Evolutionary conservation across 148 eudicot genomes (phyloP).

Genomic region (Nepenthes mirabilis): DNA sequence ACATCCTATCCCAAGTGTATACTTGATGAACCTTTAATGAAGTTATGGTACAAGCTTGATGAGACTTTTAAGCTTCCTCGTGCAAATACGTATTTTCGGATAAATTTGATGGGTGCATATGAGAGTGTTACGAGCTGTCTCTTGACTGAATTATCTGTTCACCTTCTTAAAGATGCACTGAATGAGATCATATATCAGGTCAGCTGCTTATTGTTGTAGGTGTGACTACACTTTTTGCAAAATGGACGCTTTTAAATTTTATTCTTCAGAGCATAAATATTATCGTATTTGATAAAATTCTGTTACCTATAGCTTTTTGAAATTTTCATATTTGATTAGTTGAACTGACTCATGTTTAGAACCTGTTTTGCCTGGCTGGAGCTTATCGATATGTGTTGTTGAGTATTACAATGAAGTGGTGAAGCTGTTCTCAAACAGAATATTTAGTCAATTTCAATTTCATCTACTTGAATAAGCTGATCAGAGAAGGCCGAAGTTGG

Average conservation of each 20-base stretch:
- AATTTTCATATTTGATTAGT: too few relatives aligned
- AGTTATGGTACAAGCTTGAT: constrained; percentile 92
- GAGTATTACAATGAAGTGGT: too few relatives aligned
- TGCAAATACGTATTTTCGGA: constrained; percentile 90
- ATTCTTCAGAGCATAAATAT: too few relatives aligned
- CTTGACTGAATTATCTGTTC: constrained; percentile 80
- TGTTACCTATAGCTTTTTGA: too few relatives aligned
- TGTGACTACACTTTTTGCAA: neutral
- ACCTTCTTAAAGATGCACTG: constrained; percentile 83
- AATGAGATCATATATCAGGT: constrained; percentile 93
- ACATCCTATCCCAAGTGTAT: constrained; percentile 56
- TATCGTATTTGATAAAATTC: too few relatives aligned
- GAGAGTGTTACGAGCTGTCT: constrained; percentile 44
- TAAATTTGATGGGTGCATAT: constrained; percentile 65
- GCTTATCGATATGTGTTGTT: too few relatives aligned
- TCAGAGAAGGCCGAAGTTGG: too few relatives aligned
- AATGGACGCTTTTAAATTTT: neutral
- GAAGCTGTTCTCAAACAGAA: too few relatives aligned
- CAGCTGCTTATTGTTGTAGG: constrained; percentile 8
- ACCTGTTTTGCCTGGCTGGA: too few relatives aligned
- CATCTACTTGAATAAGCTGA: too few relatives aligned
- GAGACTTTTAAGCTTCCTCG: constrained; percentile 83
- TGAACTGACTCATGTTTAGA: too few relatives aligned
- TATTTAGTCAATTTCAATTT: too few relatives aligned
- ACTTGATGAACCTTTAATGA: constrained; percentile 71